Evolutionary conservation across 139 green algal species (phyloP), one percentile per base, ranked within the genome.

Genomic region (Coelastrella sp.): DNA sequence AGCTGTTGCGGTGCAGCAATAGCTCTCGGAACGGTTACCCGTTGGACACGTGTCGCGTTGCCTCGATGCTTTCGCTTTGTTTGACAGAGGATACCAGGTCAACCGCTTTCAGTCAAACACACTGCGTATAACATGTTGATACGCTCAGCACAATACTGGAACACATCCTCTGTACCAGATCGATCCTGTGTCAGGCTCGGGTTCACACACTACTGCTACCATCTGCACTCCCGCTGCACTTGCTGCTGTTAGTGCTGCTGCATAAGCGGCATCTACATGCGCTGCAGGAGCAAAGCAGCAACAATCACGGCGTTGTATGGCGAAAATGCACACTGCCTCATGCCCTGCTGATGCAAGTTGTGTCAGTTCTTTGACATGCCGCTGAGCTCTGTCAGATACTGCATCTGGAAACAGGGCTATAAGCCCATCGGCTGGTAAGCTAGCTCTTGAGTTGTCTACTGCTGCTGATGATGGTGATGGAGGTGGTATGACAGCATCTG

Each of bases 311-410:
- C 81, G 81, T 59, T 86, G 81, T 19, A 86, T 68, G 58, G 65
- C 81, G n/a, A 86, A 86, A 7, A 86, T 63, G 59, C 81, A 86
- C 59, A 86, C 81, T 86, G 81, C 81, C n/a, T 74, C 59, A 19
- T 86, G 81, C 7, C 81, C 81, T 75, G 81, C 81, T 86, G 81
- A 59, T 20, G 15, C 25, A 7, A 86, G 81, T 59, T 86, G 59
- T 19, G 59, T 59, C 3, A 86, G 81, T 9, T 86, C 81, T 65
- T 86, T 59, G 11, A 86, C 60, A 60, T 86, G 81, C 81, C 56
- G 49, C 81, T 75, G 81, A 24, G 81, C 81, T 27, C 81, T 61
- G n/a, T 59, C 11, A 1, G 81, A 86, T 65, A 86, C 81, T 27
- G 81, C 59, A n/a, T 86, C 81, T 25, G 81, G 81, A 15, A 86